A percentile compares a stretch with the other conserved stretches of the same genome.
Evolutionary conservation across 352 stramenopile species (phyloP).

Genomic region (Pythium pyrilobum): DNA sequence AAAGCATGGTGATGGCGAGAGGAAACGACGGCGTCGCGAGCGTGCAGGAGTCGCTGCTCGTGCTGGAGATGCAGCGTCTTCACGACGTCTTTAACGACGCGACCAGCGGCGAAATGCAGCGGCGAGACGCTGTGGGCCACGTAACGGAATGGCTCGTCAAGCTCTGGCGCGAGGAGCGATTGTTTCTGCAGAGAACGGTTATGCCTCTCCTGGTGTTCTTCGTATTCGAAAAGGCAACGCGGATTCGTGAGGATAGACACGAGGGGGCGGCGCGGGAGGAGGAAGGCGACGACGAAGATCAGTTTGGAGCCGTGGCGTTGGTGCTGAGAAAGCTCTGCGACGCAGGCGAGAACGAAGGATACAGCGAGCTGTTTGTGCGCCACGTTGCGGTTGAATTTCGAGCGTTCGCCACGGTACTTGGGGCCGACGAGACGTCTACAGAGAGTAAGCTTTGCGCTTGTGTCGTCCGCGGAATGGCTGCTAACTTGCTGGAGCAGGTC

Average conservation of each 20-base stretch:
- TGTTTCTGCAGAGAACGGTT: conserved; percentile 11
- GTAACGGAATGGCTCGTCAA: neutral
- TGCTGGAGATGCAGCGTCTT: conserved; percentile 16
- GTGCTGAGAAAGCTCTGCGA: conserved; percentile 9
- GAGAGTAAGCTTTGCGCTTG: no score
- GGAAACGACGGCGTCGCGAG: neutral
- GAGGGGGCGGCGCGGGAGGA: neutral
- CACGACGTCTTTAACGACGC: conserved; percentile 3
- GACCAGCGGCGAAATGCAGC: neutral
- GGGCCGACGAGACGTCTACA: neutral
- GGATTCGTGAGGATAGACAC: neutral
- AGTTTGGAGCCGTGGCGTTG: neutral
- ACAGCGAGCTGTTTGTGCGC: conserved; percentile 8
- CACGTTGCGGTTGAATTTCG: conserved; percentile 6
- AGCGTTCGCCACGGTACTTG: conserved; percentile 5
- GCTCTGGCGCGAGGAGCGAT: conserved; percentile 14
- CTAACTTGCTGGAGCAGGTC: no score
- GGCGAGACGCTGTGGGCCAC: neutral
- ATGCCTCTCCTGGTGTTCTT: conserved; percentile 12
- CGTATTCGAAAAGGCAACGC: conserved; percentile 4
- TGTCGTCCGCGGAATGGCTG: no score
- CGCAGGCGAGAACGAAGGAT: neutral
- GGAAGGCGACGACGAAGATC: neutral
- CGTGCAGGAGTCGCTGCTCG: conserved; percentile 14
- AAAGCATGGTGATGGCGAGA: neutral